Base-by-base conservation (phyloP, 768 basidiomycete species). In the Hortiboletus flavorubellus region DNA sequence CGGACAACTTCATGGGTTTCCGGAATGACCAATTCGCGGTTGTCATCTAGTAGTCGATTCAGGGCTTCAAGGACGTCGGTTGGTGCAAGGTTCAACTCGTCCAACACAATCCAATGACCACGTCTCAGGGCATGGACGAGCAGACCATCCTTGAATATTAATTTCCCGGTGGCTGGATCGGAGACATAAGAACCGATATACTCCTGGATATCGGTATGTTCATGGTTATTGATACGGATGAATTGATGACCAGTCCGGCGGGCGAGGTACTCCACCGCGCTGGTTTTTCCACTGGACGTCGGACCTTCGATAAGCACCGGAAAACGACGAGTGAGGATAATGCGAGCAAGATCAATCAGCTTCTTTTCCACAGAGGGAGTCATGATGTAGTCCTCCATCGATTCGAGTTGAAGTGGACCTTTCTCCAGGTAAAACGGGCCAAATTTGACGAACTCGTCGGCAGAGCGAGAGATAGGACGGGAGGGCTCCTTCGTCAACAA, bases 181-280 rank as follows among this genome's bases (percentile, higher is more conserved):
- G 97, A 95, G 23, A 95, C 85, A 66, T 99, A 99, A 0, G 93
- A 93, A 3, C 97, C 97, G 44, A 98, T 80, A 66, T 99, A 99
- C 68, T 99, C 97, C 66, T 99, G 97, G 47, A 99, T 97, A 67
- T 99, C 97, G 6, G 97, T 99, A 66, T 98, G 97, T 59, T 99
- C 97, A 73, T 99, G 97, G 65, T 99, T 99, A 75, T 99, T 99
- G 79, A 99, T 98, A 39, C 97, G 91, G 31, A 99, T 86, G 71
- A 98, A 98, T 35, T 82, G 85, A 75, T 99, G 97, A 0, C 97
- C 96, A 0, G 94, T 97, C 52, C 89, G 80, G 57, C 83, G 84
- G 6, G 97, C 96, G 30, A 99, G 82, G 70, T 95, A 98, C 73
- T 98, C 95, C 43, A 99, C 85, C 1, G 96, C 91, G 62, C 92